These are phyloP conservation scores for Starmerella stigmatis DNA, from an alignment of 805 yeast species.

Conservation along the genomic window DNA sequence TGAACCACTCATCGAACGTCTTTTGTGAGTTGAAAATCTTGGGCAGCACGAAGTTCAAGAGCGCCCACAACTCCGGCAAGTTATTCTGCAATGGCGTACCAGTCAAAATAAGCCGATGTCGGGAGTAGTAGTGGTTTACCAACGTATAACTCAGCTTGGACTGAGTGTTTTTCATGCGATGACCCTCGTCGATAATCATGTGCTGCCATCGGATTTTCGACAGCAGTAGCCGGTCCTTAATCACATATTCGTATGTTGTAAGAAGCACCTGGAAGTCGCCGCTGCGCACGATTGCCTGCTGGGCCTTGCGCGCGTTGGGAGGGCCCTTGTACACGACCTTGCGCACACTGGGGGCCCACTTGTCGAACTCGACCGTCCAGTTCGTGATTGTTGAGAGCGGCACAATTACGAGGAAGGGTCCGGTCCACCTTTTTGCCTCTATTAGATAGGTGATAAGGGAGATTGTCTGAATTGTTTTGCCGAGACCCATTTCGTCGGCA, in stretches of 20 bases:
- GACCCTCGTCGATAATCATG: slow-evolving; percentile 98
- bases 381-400: slow-evolving; percentile 90
- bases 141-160: slow-evolving; percentile 80
- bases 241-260: slow-evolving; percentile 90
- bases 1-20: slow-evolving; percentile 97
- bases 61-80: slow-evolving; percentile 93
- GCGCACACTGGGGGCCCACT: slow-evolving; percentile 87
- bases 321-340: slow-evolving; percentile 87
- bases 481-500: slow-evolving; percentile 98
- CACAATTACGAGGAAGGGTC: slow-evolving; percentile 87
- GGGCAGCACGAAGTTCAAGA: slow-evolving; percentile 86
- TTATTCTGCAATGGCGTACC: slow-evolving; percentile 97
- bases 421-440: slow-evolving; percentile 62
- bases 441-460: slow-evolving; percentile 75
- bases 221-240: slow-evolving; percentile 73
- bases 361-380: slow-evolving; percentile 92
- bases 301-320: slow-evolving; percentile 71
- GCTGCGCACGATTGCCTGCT: slow-evolving; percentile 55
- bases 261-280: slow-evolving; percentile 84
- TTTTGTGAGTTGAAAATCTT: slow-evolving; percentile 94
- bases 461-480: slow-evolving; percentile 91
- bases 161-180: slow-evolving; percentile 88
- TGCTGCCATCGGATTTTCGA: slow-evolving; percentile 84
- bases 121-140: slow-evolving; percentile 72
- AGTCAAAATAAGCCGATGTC: slow-evolving; percentile 79